Conservation (phyloP, 495 filamentous ascomycete species). For the Neurospora sp. region DNA sequence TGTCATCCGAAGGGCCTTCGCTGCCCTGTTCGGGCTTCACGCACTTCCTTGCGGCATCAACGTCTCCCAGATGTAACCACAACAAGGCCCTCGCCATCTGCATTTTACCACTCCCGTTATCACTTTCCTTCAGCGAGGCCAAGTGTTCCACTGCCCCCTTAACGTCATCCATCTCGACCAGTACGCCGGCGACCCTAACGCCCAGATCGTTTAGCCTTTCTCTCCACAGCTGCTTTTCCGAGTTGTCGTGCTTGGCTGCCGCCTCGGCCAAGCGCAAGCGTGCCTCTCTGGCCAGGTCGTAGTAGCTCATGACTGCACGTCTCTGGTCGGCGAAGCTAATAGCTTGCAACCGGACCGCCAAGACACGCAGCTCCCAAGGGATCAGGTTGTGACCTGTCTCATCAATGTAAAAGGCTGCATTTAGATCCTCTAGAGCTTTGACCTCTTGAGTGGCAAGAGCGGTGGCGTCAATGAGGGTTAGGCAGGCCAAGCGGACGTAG, state of each 20-base stretch:
- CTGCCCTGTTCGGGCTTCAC: conserved; percentile 21
- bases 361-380: conserved; percentile 78
- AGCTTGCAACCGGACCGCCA: conserved; percentile 72
- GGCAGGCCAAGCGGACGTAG: conserved; percentile 73
- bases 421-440: conserved; percentile 72
- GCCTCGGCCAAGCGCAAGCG: conserved; percentile 40
- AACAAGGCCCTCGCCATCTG: conserved; percentile 49
- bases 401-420: conserved; percentile 55
- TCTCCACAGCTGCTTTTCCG: conserved; percentile 53
- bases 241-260: conserved; percentile 24
- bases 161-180: conserved; percentile 88
- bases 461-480: conserved; percentile 60
- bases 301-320: conserved; percentile 78
- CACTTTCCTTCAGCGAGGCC: conserved; percentile 26
- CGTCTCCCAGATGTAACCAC: conserved; percentile 65
- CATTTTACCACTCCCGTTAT: conserved; percentile 18
- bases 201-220: conserved; percentile 62
- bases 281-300: conserved; percentile 74
- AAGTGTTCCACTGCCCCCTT: conserved; percentile 65
- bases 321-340: conserved; percentile 75
- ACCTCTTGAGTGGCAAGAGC: conserved; percentile 76
- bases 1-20: conserved; percentile 3
- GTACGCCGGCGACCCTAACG: conserved; percentile 61
- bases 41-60: conserved; percentile 51
- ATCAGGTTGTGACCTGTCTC: conserved; percentile 46